Evolutionary conservation across 225 moss, liverwort and hornwort species (phyloP).

Genomic region (Ulota crispa): DNA sequence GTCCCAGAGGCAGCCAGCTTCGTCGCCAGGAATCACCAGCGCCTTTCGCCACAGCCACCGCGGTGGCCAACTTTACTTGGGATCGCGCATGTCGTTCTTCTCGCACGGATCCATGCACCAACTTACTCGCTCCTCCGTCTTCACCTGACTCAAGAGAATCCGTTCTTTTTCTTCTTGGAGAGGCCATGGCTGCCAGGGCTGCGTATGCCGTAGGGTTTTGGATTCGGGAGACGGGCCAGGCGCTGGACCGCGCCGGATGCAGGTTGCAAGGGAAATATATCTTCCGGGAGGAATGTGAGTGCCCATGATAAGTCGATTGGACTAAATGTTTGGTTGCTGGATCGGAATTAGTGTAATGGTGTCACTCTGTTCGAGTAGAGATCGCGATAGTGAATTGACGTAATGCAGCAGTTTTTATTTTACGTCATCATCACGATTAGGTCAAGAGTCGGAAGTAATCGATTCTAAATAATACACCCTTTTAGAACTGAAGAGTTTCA

Average conservation of each 20-base stretch:
- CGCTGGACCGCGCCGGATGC: slow-evolving; percentile 52
- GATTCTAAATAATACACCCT: not conserved
- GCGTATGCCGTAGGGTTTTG: slow-evolving; percentile 49
- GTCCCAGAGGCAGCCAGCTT: not conserved
- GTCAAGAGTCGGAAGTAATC: not conserved
- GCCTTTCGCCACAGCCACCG: slow-evolving; percentile 24
- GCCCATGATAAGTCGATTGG: not conserved
- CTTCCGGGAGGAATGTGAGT: slow-evolving; percentile 38
- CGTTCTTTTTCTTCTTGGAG: not conserved
- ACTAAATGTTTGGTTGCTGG: not conserved
- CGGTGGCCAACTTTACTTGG: not conserved
- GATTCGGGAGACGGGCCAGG: slow-evolving; percentile 58
- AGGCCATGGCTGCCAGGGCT: slow-evolving; percentile 40
- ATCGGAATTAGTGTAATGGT: slow-evolving; percentile 16
- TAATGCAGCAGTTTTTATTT: not conserved
- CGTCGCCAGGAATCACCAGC: not conserved
- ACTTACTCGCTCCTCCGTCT: not conserved
- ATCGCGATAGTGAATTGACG: not conserved
- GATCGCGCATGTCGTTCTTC: not conserved
- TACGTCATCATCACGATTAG: not conserved
- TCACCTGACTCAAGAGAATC: not conserved
- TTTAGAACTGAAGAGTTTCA: not conserved
- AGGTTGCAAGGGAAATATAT: slow-evolving; percentile 42
- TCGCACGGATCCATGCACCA: slow-evolving; percentile 12
- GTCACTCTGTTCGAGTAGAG: not conserved